These are phyloP conservation scores for Fragaria iinumae DNA, from an alignment of 306 rosid genomes.

Conservation along the genomic window DNA sequence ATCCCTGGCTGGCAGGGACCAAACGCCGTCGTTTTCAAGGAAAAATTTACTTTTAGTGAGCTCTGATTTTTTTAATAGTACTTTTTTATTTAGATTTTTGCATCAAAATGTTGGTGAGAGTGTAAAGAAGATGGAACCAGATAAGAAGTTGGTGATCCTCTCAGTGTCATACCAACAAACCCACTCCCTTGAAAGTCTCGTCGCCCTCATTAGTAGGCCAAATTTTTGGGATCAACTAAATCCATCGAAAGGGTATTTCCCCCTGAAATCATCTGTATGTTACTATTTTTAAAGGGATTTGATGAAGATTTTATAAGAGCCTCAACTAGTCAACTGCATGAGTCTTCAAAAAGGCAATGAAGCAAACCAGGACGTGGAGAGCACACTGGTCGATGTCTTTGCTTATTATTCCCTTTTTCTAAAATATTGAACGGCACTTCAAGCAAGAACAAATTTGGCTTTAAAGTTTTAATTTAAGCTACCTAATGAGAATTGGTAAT, in stretches of 20 bases:
- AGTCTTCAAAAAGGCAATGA: background rate
- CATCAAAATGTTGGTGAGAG: slow-evolving; percentile 9
- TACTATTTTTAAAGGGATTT: slow-evolving; percentile 3
- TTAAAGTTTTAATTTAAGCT: background rate
- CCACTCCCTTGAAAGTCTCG: slow-evolving; percentile 33
- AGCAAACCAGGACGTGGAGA: slow-evolving; percentile 34
- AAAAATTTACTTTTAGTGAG: background rate
- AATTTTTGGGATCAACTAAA: slow-evolving; percentile 26
- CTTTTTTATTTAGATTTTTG: background rate
- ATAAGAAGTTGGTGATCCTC: slow-evolving; percentile 52
- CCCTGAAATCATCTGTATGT: background rate
- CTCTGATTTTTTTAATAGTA: too few species aligned
- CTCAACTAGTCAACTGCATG: background rate
- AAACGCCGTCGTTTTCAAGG: slow-evolving; percentile 12
- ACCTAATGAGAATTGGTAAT: background rate
- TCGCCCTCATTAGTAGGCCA: slow-evolving; percentile 21
- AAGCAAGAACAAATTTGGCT: background rate
- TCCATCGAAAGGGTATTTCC: slow-evolving; percentile 42
- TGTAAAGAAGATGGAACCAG: slow-evolving; percentile 53
- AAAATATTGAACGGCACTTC: slow-evolving; percentile 5
- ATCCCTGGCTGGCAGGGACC: background rate
- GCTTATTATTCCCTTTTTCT: background rate
- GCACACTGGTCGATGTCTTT: slow-evolving; percentile 22
- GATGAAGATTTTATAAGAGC: background rate
- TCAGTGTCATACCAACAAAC: slow-evolving; percentile 41